Evolutionary conservation across 176 grass and related monocot genomes (phyloP).

Genomic region (Carex parvula): DNA sequence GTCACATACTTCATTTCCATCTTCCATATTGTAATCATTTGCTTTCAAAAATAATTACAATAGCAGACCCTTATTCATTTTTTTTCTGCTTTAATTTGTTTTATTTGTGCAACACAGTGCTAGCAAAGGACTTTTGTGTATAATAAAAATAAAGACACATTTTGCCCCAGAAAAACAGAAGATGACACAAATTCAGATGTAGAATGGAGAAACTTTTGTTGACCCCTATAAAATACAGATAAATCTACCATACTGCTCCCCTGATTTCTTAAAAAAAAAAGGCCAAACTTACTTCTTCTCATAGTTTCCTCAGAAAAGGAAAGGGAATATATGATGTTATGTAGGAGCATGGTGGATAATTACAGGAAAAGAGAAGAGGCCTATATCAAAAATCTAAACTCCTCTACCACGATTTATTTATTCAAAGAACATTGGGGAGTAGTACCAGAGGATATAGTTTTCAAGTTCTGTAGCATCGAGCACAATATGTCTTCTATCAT

Average conservation of each 20-base stretch:
- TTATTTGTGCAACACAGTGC: not conserved
- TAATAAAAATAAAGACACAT: not conserved
- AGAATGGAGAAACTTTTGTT: too few relatives aligned
- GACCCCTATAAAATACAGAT: too few relatives aligned
- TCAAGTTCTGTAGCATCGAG: not conserved
- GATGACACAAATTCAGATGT: not conserved
- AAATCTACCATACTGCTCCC: too few relatives aligned
- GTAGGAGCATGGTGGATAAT: too few relatives aligned
- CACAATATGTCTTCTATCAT: not conserved
- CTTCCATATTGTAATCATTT: not conserved
- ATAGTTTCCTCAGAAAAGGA: too few relatives aligned
- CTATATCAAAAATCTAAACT: too few relatives aligned
- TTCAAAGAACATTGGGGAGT: not conserved
- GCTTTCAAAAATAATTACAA: not conserved
- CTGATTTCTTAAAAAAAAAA: too few relatives aligned
- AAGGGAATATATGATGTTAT: too few relatives aligned
- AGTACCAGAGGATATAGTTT: not conserved
- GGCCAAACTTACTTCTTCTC: too few relatives aligned
- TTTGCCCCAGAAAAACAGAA: not conserved
- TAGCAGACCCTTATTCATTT: not conserved
- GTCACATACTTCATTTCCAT: not conserved
- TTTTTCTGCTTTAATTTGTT: not conserved
- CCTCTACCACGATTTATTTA: not conserved
- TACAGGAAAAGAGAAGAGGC: too few relatives aligned
- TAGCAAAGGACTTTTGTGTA: not conserved